Conservation (phyloP, 495 filamentous ascomycete genomes). For the Pseudoneurospora amorphoporcata region DNA sequence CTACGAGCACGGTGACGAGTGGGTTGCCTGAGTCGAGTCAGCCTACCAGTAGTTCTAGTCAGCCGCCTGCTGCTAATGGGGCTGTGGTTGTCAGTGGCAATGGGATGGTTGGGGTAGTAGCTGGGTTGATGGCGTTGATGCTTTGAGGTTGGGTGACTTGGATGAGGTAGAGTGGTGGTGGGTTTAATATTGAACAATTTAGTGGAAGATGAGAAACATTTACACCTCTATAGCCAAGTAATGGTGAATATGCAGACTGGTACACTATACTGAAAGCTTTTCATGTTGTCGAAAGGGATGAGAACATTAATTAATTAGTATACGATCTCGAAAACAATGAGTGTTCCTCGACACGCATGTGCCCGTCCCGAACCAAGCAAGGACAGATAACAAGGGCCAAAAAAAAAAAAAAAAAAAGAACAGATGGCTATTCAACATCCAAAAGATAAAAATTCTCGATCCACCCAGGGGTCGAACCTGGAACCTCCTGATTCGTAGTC, state of each 20-base stretch:
- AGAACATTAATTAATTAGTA: background rate
- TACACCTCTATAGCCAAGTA: background rate
- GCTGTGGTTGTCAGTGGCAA: background rate
- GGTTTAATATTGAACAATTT: background rate
- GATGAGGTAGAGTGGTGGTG: background rate
- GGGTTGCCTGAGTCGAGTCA: background rate
- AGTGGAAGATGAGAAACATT: background rate
- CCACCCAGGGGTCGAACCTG: too few species aligned
- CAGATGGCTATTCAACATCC: too few species aligned
- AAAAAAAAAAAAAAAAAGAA: too few species aligned
- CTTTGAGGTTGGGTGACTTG: background rate
- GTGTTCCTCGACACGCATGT: background rate
- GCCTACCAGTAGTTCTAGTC: background rate
- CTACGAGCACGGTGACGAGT: background rate
- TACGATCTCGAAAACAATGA: background rate
- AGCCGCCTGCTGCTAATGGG: background rate
- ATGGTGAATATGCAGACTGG: background rate
- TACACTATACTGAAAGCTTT: background rate
- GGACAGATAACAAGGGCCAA: too few species aligned
- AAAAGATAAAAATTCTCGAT: too few species aligned
- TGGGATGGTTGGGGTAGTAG: background rate
- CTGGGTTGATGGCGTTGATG: background rate
- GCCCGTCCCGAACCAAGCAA: background rate
- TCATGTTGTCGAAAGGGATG: fast-evolving
- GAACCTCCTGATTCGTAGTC: too few species aligned